Evolutionary conservation across 495 filamentous ascomycete species (phyloP).

Genomic region (Darksidea phi): DNA sequence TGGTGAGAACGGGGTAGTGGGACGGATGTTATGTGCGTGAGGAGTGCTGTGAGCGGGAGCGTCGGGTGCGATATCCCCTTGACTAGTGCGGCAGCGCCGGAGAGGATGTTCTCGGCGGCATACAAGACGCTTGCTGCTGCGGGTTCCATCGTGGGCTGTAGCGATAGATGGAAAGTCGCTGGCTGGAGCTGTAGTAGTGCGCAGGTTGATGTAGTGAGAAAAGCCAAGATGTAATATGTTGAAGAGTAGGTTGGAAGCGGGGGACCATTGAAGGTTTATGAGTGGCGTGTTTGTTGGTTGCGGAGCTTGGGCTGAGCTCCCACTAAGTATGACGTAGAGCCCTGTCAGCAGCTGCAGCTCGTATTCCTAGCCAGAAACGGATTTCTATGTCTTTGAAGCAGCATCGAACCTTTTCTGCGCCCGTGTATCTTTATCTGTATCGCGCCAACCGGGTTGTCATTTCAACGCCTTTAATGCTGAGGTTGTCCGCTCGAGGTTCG

Average conservation of each 20-base stretch:
- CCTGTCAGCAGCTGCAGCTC: conserved; percentile 6
- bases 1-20: conserved; percentile 68
- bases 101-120: conserved; percentile 39
- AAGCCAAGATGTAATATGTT: background rate
- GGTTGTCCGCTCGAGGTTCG: too few relatives aligned
- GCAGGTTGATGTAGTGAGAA: too few relatives aligned
- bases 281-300: conserved; percentile 7
- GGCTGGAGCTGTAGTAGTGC: too few relatives aligned
- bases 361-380: too few relatives aligned
- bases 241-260: background rate
- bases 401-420: too few relatives aligned
- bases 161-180: too few relatives aligned
- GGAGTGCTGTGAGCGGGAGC: conserved; percentile 55
- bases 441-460: too few relatives aligned
- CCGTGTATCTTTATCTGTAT: too few relatives aligned
- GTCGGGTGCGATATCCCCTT: conserved; percentile 47
- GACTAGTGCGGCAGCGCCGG: conserved; percentile 42
- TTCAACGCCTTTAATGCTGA: too few relatives aligned
- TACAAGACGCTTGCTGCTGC: conserved; percentile 42
- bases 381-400: too few relatives aligned
- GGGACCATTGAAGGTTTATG: background rate
- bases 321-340: conserved; percentile 6
- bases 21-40: conserved; percentile 55
- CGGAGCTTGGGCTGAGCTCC: conserved; percentile 6
- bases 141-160: conserved; percentile 38